Evolutionary conservation across 805 yeast species (phyloP).

Genomic region (Metschnikowia gelsemii): DNA sequence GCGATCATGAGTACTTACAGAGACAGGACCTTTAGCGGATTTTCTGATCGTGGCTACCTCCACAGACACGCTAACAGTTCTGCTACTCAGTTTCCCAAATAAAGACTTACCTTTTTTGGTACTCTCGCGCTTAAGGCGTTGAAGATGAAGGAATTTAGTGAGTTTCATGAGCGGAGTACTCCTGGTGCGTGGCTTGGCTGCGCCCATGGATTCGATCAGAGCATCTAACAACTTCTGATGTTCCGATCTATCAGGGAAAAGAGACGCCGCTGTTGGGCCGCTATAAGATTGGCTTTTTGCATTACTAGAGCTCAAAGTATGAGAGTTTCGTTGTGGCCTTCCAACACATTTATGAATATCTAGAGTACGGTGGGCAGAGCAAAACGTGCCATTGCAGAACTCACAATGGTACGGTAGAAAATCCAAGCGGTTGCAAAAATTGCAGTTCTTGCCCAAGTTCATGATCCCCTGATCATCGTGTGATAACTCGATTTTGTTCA

Average conservation of each 20-base stretch:
- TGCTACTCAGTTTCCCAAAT: conserved; percentile 8
- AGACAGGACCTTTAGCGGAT: conserved; percentile 52
- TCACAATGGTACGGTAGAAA: conserved; percentile 59
- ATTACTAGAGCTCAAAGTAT: conserved; percentile 10
- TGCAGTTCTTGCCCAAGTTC: conserved; percentile 60
- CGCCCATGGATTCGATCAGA: conserved; percentile 15
- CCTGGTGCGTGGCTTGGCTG: conserved; percentile 27
- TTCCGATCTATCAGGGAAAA: conserved; percentile 53
- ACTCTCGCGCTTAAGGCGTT: conserved; percentile 19
- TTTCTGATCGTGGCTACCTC: conserved; percentile 43
- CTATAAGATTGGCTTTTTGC: conserved; percentile 15
- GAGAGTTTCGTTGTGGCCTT: conserved; percentile 16
- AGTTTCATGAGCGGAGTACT: conserved; percentile 19
- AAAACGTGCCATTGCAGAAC: conserved; percentile 44
- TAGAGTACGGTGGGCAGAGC: conserved; percentile 48
- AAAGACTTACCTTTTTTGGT: conserved; percentile 6
- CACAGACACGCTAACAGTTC: conserved; percentile 21
- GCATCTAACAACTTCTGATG: conserved; percentile 38
- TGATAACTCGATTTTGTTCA: conserved; percentile 24
- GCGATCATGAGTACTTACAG: conserved; percentile 44
- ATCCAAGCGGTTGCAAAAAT: conserved; percentile 51
- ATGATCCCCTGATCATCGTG: conserved; percentile 39
- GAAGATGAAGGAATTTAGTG: conserved; percentile 19
- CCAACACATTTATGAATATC: conserved; percentile 34
- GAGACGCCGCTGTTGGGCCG: conserved; percentile 43